Evolutionary conservation across 441 rosid genomes (phyloP).

Genomic region (Pelargonium citronellum): DNA sequence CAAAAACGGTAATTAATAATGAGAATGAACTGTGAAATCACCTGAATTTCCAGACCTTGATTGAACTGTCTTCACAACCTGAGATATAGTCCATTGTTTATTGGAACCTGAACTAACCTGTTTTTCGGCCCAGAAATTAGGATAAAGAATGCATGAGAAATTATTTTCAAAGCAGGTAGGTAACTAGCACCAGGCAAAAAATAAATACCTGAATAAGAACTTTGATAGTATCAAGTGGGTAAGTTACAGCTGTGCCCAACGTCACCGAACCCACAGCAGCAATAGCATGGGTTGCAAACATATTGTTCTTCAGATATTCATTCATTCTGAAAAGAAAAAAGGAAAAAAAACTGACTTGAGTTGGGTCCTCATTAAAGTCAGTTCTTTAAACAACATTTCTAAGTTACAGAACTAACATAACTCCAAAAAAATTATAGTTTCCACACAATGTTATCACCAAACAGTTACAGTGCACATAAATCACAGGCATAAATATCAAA

Average conservation of each 20-base stretch:
- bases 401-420: too few species aligned
- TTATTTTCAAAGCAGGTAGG: not conserved
- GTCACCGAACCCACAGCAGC: constrained; percentile 66
- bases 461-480: too few species aligned
- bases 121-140: constrained; percentile 13
- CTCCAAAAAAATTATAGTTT: too few species aligned
- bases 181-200: constrained; percentile 4
- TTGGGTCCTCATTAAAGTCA: not conserved
- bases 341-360: too few species aligned
- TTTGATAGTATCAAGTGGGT: constrained; percentile 84
- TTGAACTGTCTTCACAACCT: constrained; percentile 51
- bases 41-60: constrained; percentile 65
- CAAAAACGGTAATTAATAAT: not conserved
- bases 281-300: constrained; percentile 64
- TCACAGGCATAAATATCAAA: too few species aligned
- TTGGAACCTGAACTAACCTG: constrained; percentile 81
- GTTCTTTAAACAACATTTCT: not conserved
- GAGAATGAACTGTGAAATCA: constrained; percentile 7
- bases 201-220: constrained; percentile 60
- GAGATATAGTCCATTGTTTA: constrained; percentile 43
- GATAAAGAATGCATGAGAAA: not conserved
- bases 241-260: constrained; percentile 55
- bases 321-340: constrained; percentile 15
- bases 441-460: too few species aligned
- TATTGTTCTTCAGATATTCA: constrained; percentile 45